Percentiles rank a stretch among this genome's conserved stretches.
Conservation (phyloP, 176 grass and related monocot species). For the Dendrocalamus sinicus region DNA sequence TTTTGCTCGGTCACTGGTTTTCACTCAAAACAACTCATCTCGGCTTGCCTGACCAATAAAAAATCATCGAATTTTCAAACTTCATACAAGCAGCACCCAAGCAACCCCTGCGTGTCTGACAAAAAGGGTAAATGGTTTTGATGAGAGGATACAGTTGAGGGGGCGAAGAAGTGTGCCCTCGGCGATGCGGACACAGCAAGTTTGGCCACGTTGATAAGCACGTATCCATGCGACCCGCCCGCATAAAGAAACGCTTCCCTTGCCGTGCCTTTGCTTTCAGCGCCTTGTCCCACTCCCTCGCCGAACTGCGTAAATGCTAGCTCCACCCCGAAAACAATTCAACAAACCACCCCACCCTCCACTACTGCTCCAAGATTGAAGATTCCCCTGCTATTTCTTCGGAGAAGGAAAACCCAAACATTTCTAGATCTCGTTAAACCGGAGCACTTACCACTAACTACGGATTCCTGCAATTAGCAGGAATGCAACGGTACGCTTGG, state of each 20-base stretch:
- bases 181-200: slow-evolving; percentile 35
- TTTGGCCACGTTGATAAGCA: slow-evolving; percentile 40
- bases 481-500: background rate
- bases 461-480: background rate
- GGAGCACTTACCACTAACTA: no score
- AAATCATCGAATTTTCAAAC: no score
- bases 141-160: no score
- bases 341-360: background rate
- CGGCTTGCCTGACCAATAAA: no score
- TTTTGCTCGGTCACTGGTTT: no score
- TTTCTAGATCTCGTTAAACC: background rate
- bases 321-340: background rate
- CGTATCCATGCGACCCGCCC: slow-evolving; percentile 48
- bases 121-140: no score
- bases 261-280: slow-evolving; percentile 47
- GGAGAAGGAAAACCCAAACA: background rate
- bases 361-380: background rate
- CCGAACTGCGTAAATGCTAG: background rate
- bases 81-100: no score
- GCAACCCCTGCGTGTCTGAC: background rate
- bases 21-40: no score
- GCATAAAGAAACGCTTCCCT: slow-evolving; percentile 38
- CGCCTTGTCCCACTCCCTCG: slow-evolving; percentile 34
- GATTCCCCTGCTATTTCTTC: background rate
- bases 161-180: no score